Percentiles rank a stretch among this genome's conserved stretches.
Conservation (phyloP, 805 yeast genomes). For the Pichia exigua region DNA sequence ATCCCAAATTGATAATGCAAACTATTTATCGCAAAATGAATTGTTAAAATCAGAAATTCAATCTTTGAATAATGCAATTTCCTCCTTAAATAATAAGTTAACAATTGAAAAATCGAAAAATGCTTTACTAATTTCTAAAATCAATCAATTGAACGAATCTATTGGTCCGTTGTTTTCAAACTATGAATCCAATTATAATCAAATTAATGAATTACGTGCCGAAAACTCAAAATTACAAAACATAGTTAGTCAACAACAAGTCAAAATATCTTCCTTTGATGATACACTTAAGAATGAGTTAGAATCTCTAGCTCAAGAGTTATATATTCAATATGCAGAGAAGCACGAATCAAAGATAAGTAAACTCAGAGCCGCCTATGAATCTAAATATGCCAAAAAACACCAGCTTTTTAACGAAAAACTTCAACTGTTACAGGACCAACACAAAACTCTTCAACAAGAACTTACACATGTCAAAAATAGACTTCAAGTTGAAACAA, state of each 20-base stretch:
- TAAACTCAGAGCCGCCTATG: constrained; percentile 51
- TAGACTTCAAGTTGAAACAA: constrained; percentile 41
- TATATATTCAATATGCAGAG: constrained; percentile 65
- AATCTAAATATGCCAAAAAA: constrained; percentile 42
- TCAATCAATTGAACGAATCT: background rate
- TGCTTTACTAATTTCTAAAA: background rate
- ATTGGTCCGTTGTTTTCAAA: background rate
- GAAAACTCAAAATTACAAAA: constrained; percentile 1
- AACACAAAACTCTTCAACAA: constrained; percentile 30
- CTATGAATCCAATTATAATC: background rate
- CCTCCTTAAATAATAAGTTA: constrained; percentile 2
- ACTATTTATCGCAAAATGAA: background rate
- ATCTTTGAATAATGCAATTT: background rate
- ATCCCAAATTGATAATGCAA: background rate
- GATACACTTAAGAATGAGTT: constrained; percentile 45
- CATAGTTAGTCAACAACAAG: constrained; percentile 10
- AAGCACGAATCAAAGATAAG: constrained; percentile 70
- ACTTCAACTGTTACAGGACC: constrained; percentile 12
- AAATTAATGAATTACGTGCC: background rate
- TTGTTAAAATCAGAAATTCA: constrained; percentile 1
- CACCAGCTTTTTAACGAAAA: constrained; percentile 23
- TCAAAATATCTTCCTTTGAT: constrained; percentile 32
- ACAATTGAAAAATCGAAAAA: constrained; percentile 4
- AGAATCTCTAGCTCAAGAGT: constrained; percentile 57
- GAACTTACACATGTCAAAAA: constrained; percentile 46